Evolutionary conservation across 305 asterid species (phyloP).

Genomic region (Coffea humblotiana): DNA sequence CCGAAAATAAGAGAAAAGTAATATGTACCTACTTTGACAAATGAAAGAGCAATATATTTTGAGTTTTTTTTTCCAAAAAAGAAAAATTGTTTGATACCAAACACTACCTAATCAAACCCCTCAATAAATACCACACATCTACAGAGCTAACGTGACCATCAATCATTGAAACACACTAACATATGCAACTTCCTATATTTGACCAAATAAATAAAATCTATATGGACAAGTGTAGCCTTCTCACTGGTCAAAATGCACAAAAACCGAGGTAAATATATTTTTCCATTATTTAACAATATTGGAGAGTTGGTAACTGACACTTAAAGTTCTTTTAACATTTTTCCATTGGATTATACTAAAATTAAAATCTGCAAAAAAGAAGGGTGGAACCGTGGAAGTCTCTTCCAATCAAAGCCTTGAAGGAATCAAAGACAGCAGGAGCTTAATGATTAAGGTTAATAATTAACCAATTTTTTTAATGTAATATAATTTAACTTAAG

Average conservation of each 20-base stretch:
- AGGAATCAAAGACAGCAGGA: slow-evolving; percentile 18
- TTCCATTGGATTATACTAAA: background rate
- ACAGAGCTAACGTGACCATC: slow-evolving; percentile 49
- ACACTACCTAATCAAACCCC: slow-evolving; percentile 2
- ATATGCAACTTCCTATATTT: slow-evolving; percentile 30
- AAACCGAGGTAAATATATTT: slow-evolving; percentile 4
- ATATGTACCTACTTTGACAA: background rate
- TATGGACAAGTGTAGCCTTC: slow-evolving; percentile 29
- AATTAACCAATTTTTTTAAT: background rate
- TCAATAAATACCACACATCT: slow-evolving; percentile 17
- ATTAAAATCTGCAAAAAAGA: background rate
- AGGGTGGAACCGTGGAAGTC: background rate
- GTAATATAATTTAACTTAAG: background rate
- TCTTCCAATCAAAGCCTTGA: slow-evolving; percentile 18
- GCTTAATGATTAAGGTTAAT: slow-evolving; percentile 24
- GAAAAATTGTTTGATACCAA: background rate
- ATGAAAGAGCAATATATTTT: background rate
- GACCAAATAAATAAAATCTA: slow-evolving; percentile 21
- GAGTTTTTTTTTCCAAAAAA: no score
- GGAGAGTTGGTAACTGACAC: slow-evolving; percentile 20
- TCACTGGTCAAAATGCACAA: slow-evolving; percentile 26
- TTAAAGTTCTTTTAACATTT: background rate
- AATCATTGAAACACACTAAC: slow-evolving; percentile 52
- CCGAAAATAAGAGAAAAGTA: background rate
- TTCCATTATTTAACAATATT: slow-evolving; percentile 2